phyloP scores from a whole-genome alignment of 139 green algal genomes.

The Axilococcus clingmanii region DNA sequence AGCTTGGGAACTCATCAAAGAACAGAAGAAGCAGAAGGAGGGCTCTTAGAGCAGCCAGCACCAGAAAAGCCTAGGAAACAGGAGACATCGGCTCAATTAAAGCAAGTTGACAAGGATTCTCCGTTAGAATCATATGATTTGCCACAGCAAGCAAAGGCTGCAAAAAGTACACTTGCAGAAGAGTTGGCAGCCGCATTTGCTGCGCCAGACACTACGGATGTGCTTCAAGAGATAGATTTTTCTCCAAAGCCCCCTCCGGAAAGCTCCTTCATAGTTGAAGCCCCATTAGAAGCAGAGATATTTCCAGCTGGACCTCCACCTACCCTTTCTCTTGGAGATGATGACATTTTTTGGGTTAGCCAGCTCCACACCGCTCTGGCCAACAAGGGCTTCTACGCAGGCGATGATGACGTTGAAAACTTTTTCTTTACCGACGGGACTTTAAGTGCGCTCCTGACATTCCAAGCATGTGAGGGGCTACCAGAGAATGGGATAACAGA shows the following conservation, averaged over 20 bases:
- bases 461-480: slow-evolving; percentile 48
- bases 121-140: too few relatives aligned
- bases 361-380: slow-evolving; percentile 42
- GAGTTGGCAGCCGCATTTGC: slow-evolving; percentile 3
- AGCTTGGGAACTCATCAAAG: too few relatives aligned
- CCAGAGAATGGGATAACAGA: slow-evolving; percentile 61
- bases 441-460: slow-evolving; percentile 28
- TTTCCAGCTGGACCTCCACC: slow-evolving; percentile 34
- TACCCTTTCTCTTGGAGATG: slow-evolving; percentile 40
- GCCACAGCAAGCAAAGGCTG: too few relatives aligned
- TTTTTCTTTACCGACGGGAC: slow-evolving; percentile 41
- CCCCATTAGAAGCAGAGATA: background rate
- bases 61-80: too few relatives aligned
- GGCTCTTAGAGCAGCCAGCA: too few relatives aligned
- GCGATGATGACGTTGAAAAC: slow-evolving; percentile 58
- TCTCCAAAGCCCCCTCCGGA: background rate
- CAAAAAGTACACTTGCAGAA: too few relatives aligned
- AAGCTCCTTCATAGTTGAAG: background rate
- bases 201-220: background rate
- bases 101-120: too few relatives aligned
- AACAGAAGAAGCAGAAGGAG: too few relatives aligned
- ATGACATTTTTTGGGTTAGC: slow-evolving; percentile 75
- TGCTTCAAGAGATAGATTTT: background rate
- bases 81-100: too few relatives aligned
- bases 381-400: slow-evolving; percentile 45